These are phyloP conservation scores for Halophytophthora polymorphica DNA, from an alignment of 352 stramenopile species.

Conservation along the genomic window DNA sequence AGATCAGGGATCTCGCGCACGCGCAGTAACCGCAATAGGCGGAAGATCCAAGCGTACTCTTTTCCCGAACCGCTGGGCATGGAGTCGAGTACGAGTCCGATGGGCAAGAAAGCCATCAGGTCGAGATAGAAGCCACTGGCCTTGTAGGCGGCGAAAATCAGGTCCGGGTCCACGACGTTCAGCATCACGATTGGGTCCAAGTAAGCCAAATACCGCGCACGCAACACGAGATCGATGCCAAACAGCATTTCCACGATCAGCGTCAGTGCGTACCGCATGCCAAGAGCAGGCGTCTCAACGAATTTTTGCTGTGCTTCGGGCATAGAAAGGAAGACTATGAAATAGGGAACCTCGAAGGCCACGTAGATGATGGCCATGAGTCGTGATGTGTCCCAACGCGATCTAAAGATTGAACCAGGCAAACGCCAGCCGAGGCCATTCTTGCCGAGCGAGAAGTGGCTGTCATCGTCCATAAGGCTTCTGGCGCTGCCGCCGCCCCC, in stretches of 20 bases:
- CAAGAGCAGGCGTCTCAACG: constrained; percentile 27
- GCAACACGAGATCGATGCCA: constrained; percentile 38
- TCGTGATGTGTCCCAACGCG: constrained; percentile 45
- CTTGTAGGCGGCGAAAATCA: constrained; percentile 66
- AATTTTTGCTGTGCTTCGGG: constrained; percentile 47
- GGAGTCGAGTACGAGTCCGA: constrained; percentile 45
- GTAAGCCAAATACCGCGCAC: constrained; percentile 49
- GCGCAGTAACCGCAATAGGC: constrained; percentile 44
- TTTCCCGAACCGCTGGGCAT: constrained; percentile 14
- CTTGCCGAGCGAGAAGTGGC: constrained; percentile 1
- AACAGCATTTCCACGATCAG: constrained; percentile 57
- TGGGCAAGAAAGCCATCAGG: constrained; percentile 40
- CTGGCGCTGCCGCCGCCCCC: constrained; percentile 14
- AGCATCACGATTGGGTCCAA: constrained; percentile 64
- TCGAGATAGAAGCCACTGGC: constrained; percentile 53
- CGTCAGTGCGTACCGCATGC: constrained; percentile 28
- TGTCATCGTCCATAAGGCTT: constrained; percentile 1
- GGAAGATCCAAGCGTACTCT: constrained; percentile 38
- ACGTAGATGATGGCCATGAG: constrained; percentile 48
- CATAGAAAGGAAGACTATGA: constrained; percentile 59
- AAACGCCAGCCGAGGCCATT: constrained; percentile 30
- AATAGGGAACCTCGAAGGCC: constrained; percentile 71
- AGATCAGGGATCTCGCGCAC: constrained; percentile 39
- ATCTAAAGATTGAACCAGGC: constrained; percentile 48
- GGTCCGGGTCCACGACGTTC: constrained; percentile 38